Evolutionary conservation across 2,329 filamentous ascomycete genomes (phyloP), one percentile per base, ranked within the genome.

Genomic region (Fusarium heterosporum): DNA sequence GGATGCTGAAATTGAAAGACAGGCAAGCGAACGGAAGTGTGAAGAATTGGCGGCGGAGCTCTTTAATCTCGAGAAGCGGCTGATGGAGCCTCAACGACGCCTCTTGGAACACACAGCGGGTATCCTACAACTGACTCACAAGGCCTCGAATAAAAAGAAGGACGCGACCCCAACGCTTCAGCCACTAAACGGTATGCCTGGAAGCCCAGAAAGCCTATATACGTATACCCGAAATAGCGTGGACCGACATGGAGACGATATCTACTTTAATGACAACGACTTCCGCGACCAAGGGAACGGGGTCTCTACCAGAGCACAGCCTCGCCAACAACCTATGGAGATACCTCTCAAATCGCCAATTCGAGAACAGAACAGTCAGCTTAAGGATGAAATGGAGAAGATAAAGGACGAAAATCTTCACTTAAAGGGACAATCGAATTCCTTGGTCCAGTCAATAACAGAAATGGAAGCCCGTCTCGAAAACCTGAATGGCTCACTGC

Each of bases 21-120:
- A 87, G 34, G 84, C 87, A 9, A 93, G 90, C 74, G 90, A 91
- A 75, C 89, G 87, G 70, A 95, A 92, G 77, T 96, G 95, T 71
- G 93, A 97, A 70, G 91, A 96, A 61, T 81, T 98, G 56, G 89
- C 93, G 5, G 84, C 89, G 39, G 93, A 97, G 72, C 81, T 98
- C 36, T 93, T 92, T 80, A 85, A 86, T 60, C 81, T 97, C 55
- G 93, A 97, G 78, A 92, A 91, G 77, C 83, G 91, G 68, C 82
- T 90, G 60, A 89, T 93, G 80, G 86, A 90, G 59, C 86, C 92
- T 10, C 92, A 96, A 73, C 87, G 87, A 71, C 87, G 89, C 64
- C 81, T 99, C 42, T 81, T 98, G 49, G 89, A 95, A 76, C 96
- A 99, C 76, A 98, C 95, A 0, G 94, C 96, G 14, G 95, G 93